Conservation (phyloP, 306 rosid genomes). For the Rosa rugosa region DNA sequence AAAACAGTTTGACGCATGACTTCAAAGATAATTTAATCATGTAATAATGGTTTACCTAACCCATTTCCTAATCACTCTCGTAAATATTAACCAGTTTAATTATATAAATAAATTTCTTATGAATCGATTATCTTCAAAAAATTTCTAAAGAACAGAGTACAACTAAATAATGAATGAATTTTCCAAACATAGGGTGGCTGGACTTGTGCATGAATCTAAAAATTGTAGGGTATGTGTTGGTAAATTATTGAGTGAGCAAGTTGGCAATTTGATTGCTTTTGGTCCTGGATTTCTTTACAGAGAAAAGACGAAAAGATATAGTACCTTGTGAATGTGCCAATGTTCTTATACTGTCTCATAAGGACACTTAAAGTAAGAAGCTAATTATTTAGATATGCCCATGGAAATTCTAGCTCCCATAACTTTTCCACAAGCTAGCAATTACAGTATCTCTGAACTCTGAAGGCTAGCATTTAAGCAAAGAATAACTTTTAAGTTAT, state of each 20-base stretch:
- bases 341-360: background rate
- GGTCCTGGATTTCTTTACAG: background rate
- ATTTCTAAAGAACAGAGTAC: background rate
- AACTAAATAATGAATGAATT: background rate
- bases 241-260: slow-evolving; percentile 18
- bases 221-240: background rate
- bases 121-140: background rate
- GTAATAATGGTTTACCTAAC: background rate
- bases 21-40: background rate
- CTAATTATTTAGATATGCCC: background rate
- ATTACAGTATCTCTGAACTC: background rate
- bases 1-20: background rate
- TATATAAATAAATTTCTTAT: too few species aligned
- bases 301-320: background rate
- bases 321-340: background rate
- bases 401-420: background rate
- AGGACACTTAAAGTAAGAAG: background rate
- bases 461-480: background rate
- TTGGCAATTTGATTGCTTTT: slow-evolving; percentile 12
- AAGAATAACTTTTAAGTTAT: background rate
- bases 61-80: background rate
- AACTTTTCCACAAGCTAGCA: background rate
- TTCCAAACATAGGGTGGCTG: background rate
- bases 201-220: background rate
- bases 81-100: background rate